Evolutionary conservation across 768 basidiomycete genomes (phyloP).

Genomic region (Imleria badia): DNA sequence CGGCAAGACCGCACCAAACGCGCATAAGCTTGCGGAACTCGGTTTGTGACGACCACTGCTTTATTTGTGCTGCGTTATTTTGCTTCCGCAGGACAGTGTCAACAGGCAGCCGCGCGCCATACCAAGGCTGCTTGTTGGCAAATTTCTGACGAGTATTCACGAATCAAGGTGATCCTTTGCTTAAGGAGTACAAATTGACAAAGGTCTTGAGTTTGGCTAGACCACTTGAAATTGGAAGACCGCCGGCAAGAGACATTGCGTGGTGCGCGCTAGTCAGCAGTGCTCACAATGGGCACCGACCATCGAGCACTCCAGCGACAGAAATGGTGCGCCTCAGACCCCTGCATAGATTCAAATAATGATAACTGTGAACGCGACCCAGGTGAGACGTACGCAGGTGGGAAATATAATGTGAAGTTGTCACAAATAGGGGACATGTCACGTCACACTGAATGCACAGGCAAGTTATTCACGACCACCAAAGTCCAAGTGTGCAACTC

Average conservation of each 20-base stretch:
- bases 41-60: slow-evolving; percentile 14
- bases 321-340: slow-evolving; percentile 1
- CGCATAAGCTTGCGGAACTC: slow-evolving; percentile 19
- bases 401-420: slow-evolving; percentile 20
- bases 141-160: background rate
- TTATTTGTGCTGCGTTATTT: slow-evolving; percentile 5
- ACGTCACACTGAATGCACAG: slow-evolving; percentile 28
- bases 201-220: background rate
- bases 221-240: slow-evolving; percentile 16
- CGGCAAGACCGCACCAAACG: slow-evolving; percentile 30
- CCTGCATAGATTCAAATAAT: background rate
- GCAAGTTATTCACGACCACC: slow-evolving; percentile 34
- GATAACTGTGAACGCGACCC: background rate
- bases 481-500: slow-evolving; percentile 24
- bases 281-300: background rate
- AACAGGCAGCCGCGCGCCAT: background rate
- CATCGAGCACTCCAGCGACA: background rate
- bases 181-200: background rate
- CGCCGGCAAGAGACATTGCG: background rate
- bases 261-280: background rate
- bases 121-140: background rate
- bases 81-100: slow-evolving; percentile 17
- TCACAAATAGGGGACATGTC: slow-evolving; percentile 30
- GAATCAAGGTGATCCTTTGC: slow-evolving; percentile 6
- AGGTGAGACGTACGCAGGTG: slow-evolving; percentile 4